Evolutionary conservation across 257 asterid genomes (phyloP), one percentile per base, ranked within the genome.

Genomic region (Coffea eugenioides): DNA sequence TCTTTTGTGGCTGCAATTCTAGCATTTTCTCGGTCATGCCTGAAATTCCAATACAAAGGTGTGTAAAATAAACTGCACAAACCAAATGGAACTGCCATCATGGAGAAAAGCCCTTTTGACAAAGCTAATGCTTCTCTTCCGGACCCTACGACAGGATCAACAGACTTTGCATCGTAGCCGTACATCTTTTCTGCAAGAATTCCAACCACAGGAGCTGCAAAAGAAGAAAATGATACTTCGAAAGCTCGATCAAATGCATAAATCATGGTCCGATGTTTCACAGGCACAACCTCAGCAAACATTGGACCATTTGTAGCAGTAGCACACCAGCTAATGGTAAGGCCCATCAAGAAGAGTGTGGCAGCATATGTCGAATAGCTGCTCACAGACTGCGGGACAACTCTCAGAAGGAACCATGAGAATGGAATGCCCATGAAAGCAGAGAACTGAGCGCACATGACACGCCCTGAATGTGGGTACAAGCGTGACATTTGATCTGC

Each of bases 231-330:
- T 2, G 99, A 93, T 21, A 90, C 96, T 77, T 95, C 99, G 45
- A 95, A 93, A 0, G 98, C 98, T 2, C 97, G 97, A 73, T 95
- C 99, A 71, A 93, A 92, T 15, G 99, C 99, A 52, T 93, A 95
- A 12, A 95, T 91, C 99, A 95, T 95, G 57, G 99, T 95, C 14
- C 97, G 97, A 74, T 95, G 95, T 74, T 82, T 93, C 76, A 97
- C 73, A 16, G 99, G 99, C 85, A 93, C 99, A 34, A 95, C 97
- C 89, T 95, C 98, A 4, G 98, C 99, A 52, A 95, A 95, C 97
- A 95, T 92, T 2, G 99, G 99, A 51, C 92, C 98, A 66, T 93
- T 95, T 5, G 97, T 82, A 45, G 98, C 99, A 2, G 97, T 92
- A n/a, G 92, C 97, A 72, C 90, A 84, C 99, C 99, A 95, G 88